Base-by-base conservation (phyloP, 257 asterid genomes). In the Misopates orontium region DNA sequence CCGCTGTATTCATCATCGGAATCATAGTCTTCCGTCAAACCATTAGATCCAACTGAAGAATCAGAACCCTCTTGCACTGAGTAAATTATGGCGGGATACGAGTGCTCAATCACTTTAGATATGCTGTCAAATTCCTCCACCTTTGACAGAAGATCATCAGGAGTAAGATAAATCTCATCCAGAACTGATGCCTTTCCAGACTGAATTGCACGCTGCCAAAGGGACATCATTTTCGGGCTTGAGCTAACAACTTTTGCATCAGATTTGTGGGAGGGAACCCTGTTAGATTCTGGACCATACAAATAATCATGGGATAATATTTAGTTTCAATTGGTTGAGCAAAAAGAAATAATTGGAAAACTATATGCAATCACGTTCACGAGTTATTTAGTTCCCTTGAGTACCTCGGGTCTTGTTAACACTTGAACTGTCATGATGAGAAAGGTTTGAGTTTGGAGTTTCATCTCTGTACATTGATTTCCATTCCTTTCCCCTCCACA, bases 401-500 rank as follows among this genome's bases (percentile, higher is more conserved):
- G 18, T 78, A 84, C 96, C 95, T 85, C 85, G 66, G 40, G 52
- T 56, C 65, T 64, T 67, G 56, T 68, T 8, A 56, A 41, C 41
- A 47, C 67, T 71, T n/a, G 86, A 66, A 66, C 60, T 36, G 40
- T 68, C 68, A 54, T 15, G 60, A 6, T 64, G 55, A 25, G 79
- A 68, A 49, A 68, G 73, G 62, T 68, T 65, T 32, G 52, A 39
- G 73, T 39, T 61, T 5, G 84, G 80, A 63, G 78, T 40, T 56
- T 73, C 85, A 50, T 75, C 66, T 24, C 52, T 49, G 56, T 80
- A 84, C 81, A 79, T 75, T 6, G 96, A 83, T 73, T 86, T 78
- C 99, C 99, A 94, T 40, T 88, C 89, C 75, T 79, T 78, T 71
- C 99, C 99, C 74, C 97, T 88, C 97, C 99, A 94, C 90, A 94